Base-by-base conservation (phyloP, 1,284 basidiomycete species). In the Volvariella surrecta region DNA sequence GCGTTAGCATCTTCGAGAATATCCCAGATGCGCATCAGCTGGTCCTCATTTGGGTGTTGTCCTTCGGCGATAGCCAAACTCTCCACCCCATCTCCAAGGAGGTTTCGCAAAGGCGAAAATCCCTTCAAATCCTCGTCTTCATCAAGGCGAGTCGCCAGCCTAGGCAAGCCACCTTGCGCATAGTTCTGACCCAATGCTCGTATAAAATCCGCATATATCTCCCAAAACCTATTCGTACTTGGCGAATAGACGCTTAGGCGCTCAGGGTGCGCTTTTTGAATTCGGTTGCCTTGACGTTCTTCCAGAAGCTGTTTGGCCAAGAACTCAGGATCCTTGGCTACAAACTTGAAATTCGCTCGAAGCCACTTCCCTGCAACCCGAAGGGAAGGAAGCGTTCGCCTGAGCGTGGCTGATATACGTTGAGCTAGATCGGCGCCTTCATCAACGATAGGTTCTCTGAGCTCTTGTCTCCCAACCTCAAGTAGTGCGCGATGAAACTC, bases 41-140 rank as follows among this genome's bases (percentile, higher is more conserved):
- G 89, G 66, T 94, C 91, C 52, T 91, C 92, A 53, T 96, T 97
- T 2, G 94, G 94, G 65, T 96, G 94, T 6, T 85, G 81, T 44
- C 79, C 74, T 39, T 18, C 32, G 18, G 38, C 7, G 37, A 38
- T 35, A n/a, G 39, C 42, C 31, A 44, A 49, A 30, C 50, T 55
- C 9, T 50, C 52, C 41, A 57, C 61, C n/a, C n/a, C n/a, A n/a
- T 28, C 24, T 38, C 55, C 65, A 59, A 75, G 64, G 50, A 75
- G 60, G 45, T 76, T 74, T 43, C 77, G 76, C 39, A 97, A 68
- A 2, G 95, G 95, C 15, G 83, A 66, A 58, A 96, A 97, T 0
- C 93, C 95, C 32, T 74, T 72, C 71, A 96, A 76, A 47, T 98
- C 94, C 24, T 28, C 11, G 11, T 28, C 24, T 61, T 99, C 95